These are phyloP conservation scores for Eucalyptus sp. DNA, from an alignment of 345 rosid species.

Conservation along the genomic window DNA sequence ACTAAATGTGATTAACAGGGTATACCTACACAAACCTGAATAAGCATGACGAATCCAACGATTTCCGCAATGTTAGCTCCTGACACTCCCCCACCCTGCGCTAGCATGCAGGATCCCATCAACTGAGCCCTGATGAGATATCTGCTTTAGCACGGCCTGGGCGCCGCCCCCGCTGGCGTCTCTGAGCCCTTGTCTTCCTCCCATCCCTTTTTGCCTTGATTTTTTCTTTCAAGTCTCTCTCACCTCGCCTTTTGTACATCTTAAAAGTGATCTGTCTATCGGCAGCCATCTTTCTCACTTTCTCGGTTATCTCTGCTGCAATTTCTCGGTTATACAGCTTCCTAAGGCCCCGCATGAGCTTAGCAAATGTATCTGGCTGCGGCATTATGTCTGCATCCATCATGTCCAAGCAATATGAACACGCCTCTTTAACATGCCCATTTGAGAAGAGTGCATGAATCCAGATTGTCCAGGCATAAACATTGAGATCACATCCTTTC, in stretches of 20 bases:
- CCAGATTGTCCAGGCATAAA: conserved; percentile 85
- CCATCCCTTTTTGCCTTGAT: conserved; percentile 31
- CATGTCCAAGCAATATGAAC: conserved; percentile 85
- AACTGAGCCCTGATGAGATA: neutral
- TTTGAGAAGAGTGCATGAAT: conserved; percentile 77
- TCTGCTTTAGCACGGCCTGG: neutral
- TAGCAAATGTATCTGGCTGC: conserved; percentile 75
- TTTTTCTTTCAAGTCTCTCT: conserved; percentile 58
- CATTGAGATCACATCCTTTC: conserved; percentile 68
- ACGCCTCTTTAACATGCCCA: conserved; percentile 81
- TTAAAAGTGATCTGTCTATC: conserved; percentile 73
- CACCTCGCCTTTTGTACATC: conserved; percentile 91
- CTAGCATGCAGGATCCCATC: neutral
- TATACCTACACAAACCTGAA: neutral
- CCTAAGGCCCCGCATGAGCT: conserved; percentile 72
- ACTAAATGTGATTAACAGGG: neutral
- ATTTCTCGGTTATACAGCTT: conserved; percentile 64
- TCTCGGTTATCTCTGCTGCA: conserved; percentile 86
- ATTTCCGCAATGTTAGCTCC: neutral
- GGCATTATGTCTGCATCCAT: conserved; percentile 83
- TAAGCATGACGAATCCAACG: neutral
- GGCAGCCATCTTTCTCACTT: conserved; percentile 83
- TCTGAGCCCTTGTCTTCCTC: conserved; percentile 47
- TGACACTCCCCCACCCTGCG: neutral
- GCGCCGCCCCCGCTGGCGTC: conserved; percentile 10